A percentile compares a stretch with the other conserved stretches of the same genome.
phyloP scores from a whole-genome alignment of 2,329 filamentous ascomycete species.

The Botrytis sinoallii region DNA sequence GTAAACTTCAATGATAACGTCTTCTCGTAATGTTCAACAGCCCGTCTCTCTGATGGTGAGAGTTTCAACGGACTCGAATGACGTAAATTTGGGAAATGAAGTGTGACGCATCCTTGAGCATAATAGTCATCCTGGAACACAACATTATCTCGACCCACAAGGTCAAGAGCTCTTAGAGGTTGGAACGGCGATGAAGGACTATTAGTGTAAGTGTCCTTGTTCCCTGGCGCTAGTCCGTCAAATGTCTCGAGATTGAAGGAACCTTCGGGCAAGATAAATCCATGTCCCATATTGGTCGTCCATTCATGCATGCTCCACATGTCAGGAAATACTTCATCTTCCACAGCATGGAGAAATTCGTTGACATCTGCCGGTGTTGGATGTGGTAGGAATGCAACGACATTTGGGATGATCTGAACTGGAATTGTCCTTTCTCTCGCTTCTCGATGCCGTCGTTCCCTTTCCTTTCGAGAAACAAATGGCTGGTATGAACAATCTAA shows the following conservation, averaged over 20 bases:
- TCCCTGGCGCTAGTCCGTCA: not conserved
- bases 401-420: not conserved
- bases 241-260: not conserved
- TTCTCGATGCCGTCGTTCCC: not conserved
- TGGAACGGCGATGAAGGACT: not conserved
- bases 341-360: not conserved
- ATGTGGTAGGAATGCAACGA: not conserved
- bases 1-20: conserved; percentile 1
- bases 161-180: not conserved
- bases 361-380: not conserved
- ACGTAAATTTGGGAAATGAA: not conserved
- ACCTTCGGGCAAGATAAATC: not conserved
- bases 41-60: conserved; percentile 1
- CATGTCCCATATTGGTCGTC: not conserved
- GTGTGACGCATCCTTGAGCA: not conserved
- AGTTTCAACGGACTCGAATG: not conserved
- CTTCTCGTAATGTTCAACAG: conserved; percentile 2
- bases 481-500: not conserved
- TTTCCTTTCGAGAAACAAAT: not conserved
- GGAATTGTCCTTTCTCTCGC: not conserved
- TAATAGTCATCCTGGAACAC: not conserved
- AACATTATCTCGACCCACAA: not conserved
- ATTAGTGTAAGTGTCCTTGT: not conserved
- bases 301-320: conserved; percentile 6
- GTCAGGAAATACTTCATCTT: not conserved